Conservation (phyloP, 106 monocot genomes). For the Acorus gramineus region DNA sequence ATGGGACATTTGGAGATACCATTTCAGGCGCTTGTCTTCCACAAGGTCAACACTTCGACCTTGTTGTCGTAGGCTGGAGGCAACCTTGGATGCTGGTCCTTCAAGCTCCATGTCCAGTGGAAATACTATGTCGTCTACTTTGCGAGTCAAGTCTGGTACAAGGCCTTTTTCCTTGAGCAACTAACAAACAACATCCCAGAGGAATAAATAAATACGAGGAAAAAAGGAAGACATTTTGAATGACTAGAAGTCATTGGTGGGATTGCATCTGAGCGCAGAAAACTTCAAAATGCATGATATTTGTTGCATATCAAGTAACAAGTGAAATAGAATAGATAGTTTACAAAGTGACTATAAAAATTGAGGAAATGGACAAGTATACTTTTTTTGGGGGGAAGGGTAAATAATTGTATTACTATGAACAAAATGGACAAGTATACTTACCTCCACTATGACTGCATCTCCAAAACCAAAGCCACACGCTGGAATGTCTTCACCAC, state of each 20-base stretch:
- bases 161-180: conserved; percentile 89
- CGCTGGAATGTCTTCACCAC: conserved; percentile 78
- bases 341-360: too few relatives aligned
- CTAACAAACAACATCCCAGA: conserved; percentile 14
- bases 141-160: conserved; percentile 53
- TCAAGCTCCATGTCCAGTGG: conserved; percentile 76
- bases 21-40: conserved; percentile 90
- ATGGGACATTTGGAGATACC: conserved; percentile 24
- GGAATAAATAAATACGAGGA: neutral
- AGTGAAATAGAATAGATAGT: too few relatives aligned
- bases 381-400: too few relatives aligned
- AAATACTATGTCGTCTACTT: conserved; percentile 89
- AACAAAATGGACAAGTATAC: neutral
- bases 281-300: too few relatives aligned
- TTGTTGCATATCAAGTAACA: too few relatives aligned
- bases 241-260: too few relatives aligned
- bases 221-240: too few relatives aligned
- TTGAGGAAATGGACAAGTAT: too few relatives aligned
- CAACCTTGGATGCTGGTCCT: conserved; percentile 73
- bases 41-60: conserved; percentile 89
- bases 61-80: conserved; percentile 57
- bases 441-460: conserved; percentile 96
- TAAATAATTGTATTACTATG: too few relatives aligned
- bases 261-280: too few relatives aligned
- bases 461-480: conserved; percentile 99